Evolutionary conservation across 1,284 basidiomycete species (phyloP).

Genomic region (Malassezia globosa): DNA sequence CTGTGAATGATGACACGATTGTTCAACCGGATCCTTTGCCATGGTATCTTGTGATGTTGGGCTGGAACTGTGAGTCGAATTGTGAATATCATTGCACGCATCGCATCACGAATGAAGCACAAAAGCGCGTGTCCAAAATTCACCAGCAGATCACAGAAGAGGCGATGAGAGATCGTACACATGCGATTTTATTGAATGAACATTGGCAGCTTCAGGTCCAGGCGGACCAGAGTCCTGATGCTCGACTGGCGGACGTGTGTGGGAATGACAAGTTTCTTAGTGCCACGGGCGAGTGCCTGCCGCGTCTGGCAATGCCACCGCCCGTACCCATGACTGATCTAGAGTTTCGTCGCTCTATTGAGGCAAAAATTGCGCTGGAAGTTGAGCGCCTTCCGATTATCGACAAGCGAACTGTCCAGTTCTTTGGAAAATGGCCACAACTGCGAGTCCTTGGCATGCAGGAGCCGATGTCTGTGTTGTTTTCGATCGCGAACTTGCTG

Average conservation of each 20-base stretch:
- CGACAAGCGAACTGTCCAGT: slow-evolving; percentile 45
- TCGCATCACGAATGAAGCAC: slow-evolving; percentile 59
- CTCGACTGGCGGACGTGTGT: background rate
- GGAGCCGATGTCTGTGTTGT: slow-evolving; percentile 82
- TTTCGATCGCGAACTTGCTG: slow-evolving; percentile 75
- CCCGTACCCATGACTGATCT: background rate
- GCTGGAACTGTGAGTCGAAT: slow-evolving; percentile 69
- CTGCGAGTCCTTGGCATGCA: slow-evolving; percentile 60
- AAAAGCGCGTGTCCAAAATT: slow-evolving; percentile 41
- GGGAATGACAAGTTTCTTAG: slow-evolving; percentile 3
- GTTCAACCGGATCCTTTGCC: slow-evolving; percentile 48
- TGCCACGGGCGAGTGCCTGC: slow-evolving; percentile 4
- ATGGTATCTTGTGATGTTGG: slow-evolving; percentile 51
- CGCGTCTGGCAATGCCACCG: background rate
- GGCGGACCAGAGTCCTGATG: background rate
- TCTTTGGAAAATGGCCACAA: slow-evolving; percentile 69
- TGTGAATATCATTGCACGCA: slow-evolving; percentile 87
- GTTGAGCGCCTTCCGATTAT: slow-evolving; percentile 26
- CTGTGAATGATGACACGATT: slow-evolving; percentile 29
- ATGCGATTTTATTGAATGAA: background rate
- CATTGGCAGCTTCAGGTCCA: slow-evolving; percentile 8
- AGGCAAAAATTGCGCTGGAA: slow-evolving; percentile 17
- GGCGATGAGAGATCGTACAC: slow-evolving; percentile 13
- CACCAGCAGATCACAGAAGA: slow-evolving; percentile 39
- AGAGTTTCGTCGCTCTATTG: background rate